These are phyloP conservation scores for Eutrema japonicum DNA, from an alignment of 345 rosid species.

Conservation along the genomic window DNA sequence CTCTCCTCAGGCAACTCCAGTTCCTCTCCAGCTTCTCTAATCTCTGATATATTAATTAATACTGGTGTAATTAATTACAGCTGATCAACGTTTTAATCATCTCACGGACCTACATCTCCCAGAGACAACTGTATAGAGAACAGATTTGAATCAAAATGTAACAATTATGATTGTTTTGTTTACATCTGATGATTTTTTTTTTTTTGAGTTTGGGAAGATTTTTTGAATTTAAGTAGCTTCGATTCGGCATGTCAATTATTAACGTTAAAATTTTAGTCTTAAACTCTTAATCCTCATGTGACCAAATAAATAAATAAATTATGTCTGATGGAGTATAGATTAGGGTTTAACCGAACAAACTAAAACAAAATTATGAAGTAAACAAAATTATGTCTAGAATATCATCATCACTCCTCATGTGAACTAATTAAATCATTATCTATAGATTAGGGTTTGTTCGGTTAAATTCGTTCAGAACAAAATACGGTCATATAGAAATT, in stretches of 20 bases:
- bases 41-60: constrained; percentile 20
- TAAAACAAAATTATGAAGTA: too few species aligned
- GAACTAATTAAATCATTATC: too few species aligned
- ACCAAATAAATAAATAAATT: neutral
- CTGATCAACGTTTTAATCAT: constrained; percentile 19
- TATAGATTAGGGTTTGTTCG: too few species aligned
- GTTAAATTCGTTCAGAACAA: too few species aligned
- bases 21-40: constrained; percentile 57
- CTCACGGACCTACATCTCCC: constrained; percentile 21
- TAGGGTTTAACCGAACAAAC: too few species aligned
- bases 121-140: constrained; percentile 34
- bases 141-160: constrained; percentile 19
- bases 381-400: too few species aligned
- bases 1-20: constrained; percentile 84
- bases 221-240: neutral
- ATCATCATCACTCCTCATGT: too few species aligned
- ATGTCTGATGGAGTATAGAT: too few species aligned
- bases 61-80: constrained; percentile 16
- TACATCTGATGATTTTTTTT: constrained; percentile 1
- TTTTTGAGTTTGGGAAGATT: neutral
- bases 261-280: neutral
- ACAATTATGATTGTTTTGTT: constrained; percentile 14
- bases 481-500: too few species aligned
- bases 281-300: neutral
- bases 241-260: neutral